Percentiles rank a stretch among this genome's conserved stretches.
Evolutionary conservation across 2,329 filamentous ascomycete species (phyloP).

Genomic region (Incumbomyces delicatus): DNA sequence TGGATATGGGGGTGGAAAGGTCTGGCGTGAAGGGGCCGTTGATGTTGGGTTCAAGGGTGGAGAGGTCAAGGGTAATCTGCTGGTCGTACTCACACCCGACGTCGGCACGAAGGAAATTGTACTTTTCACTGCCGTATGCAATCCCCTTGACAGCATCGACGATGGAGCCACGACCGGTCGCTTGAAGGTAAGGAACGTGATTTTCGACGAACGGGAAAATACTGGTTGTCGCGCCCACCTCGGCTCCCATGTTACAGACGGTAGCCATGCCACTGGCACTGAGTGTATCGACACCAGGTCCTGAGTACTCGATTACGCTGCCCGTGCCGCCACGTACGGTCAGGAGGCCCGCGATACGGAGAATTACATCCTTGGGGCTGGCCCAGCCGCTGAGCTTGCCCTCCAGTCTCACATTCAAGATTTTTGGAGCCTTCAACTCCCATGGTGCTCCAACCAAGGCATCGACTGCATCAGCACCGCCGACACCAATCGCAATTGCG

Average conservation of each 20-base stretch:
- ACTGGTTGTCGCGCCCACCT: constrained; percentile 91
- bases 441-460: constrained; percentile 92
- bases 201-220: constrained; percentile 85
- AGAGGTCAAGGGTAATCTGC: constrained; percentile 81
- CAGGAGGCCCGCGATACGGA: constrained; percentile 76
- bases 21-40: constrained; percentile 97
- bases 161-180: constrained; percentile 68
- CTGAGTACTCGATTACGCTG: constrained; percentile 89
- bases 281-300: constrained; percentile 76
- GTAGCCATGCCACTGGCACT: constrained; percentile 93
- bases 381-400: constrained; percentile 85
- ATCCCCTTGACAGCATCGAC: constrained; percentile 57
- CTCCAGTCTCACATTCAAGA: constrained; percentile 74
- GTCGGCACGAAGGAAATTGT: constrained; percentile 66
- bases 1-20: constrained; percentile 80
- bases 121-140: constrained; percentile 47
- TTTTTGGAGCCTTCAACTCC: constrained; percentile 91
- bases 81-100: constrained; percentile 78
- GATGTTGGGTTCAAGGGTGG: constrained; percentile 83
- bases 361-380: constrained; percentile 89
- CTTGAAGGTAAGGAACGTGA: constrained; percentile 74
- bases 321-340: constrained; percentile 92
- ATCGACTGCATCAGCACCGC: constrained; percentile 93
- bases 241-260: constrained; percentile 74
- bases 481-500: constrained; percentile 91